phyloP scores from a whole-genome alignment of 2,329 filamentous ascomycete genomes.

The Aureobasidium zeae region DNA sequence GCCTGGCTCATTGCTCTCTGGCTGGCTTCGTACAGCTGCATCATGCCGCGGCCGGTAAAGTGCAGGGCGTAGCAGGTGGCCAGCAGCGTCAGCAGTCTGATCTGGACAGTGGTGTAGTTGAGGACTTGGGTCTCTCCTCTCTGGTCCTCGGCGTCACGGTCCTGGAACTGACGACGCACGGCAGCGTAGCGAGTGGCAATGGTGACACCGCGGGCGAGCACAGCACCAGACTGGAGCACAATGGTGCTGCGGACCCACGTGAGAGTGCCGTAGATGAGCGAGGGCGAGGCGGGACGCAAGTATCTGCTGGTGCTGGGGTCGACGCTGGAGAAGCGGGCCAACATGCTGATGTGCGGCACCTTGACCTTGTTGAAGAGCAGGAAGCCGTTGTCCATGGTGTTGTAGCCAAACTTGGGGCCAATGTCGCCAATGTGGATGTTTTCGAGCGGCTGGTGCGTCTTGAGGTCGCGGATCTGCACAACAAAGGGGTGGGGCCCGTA shows the following conservation, averaged over 20 bases:
- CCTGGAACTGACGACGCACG: slow-evolving; percentile 68
- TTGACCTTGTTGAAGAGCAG: slow-evolving; percentile 68
- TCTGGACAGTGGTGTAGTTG: slow-evolving; percentile 74
- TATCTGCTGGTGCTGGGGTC: slow-evolving; percentile 62
- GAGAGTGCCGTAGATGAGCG: slow-evolving; percentile 64
- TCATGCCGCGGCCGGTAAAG: slow-evolving; percentile 70
- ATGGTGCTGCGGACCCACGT: slow-evolving; percentile 68
- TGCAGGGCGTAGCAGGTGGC: slow-evolving; percentile 69
- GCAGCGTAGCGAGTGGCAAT: slow-evolving; percentile 68
- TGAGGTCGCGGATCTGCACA: slow-evolving; percentile 61
- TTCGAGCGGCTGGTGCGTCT: slow-evolving; percentile 59
- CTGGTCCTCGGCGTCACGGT: slow-evolving; percentile 54
- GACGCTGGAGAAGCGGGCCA: slow-evolving; percentile 60
- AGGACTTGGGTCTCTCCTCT: slow-evolving; percentile 64
- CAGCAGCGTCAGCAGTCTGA: slow-evolving; percentile 61
- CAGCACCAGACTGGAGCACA: slow-evolving; percentile 61
- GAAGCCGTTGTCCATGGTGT: slow-evolving; percentile 77
- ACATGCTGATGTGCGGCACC: slow-evolving; percentile 64
- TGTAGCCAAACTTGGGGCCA: slow-evolving; percentile 70
- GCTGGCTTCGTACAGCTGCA: slow-evolving; percentile 62
- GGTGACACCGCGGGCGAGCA: slow-evolving; percentile 65
- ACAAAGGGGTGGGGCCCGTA: slow-evolving; percentile 72
- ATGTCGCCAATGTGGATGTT: slow-evolving; percentile 70
- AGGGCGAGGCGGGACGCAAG: slow-evolving; percentile 54
- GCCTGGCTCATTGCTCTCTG: slow-evolving; percentile 54